Base-by-base conservation (phyloP, 2,329 filamentous ascomycete genomes). In the Monascus ruber region DNA sequence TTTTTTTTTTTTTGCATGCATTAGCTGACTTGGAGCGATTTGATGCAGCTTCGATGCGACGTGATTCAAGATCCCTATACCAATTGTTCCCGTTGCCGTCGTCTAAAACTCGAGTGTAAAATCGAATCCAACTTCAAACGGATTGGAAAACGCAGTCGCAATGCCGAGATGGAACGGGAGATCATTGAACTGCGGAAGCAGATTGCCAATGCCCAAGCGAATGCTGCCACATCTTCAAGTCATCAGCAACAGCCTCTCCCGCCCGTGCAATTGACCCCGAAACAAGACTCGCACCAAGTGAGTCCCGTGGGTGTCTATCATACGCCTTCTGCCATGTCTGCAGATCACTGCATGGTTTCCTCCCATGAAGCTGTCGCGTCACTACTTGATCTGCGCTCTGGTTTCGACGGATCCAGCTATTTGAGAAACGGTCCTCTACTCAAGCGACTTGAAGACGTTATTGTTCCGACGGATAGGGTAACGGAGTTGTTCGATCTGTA, bases 81-180 rank as follows among this genome's bases (percentile, higher is more conserved):
- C 43, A 67, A 71, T 37, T 83, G 78, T 60, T 71, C 70, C 31
- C 71, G 78, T 44, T 83, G 78, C 59, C 66, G 70, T 45, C 79
- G 79, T 48, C 70, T 81, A 41, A 72, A 70, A 43, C 72, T 81
- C 31, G 68, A 70, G 39, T 82, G 79, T 62, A 76, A 77, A 51
- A 80, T 83, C 56, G 77, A 81, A 52, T 73, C 76, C 44, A 78
- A 78, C 59, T 83, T 82, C 65, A 81, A 79, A 62, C 72, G 79
- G 44, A 65, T 81, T 28, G 78, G 77, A 35, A 81, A 81, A 62
- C 70, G 78, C 42, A 81, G 76, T 46, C 65, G 77, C 65, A 69
- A 81, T 71, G 74, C 77, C 56, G 66, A 75, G 61, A 70, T 79
- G 79, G 69, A 77, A 69, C 60, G 73, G 61, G 63, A 77, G 49